Conservation (phyloP, 2,329 filamentous ascomycete species). For the Cladosporium sp. region DNA sequence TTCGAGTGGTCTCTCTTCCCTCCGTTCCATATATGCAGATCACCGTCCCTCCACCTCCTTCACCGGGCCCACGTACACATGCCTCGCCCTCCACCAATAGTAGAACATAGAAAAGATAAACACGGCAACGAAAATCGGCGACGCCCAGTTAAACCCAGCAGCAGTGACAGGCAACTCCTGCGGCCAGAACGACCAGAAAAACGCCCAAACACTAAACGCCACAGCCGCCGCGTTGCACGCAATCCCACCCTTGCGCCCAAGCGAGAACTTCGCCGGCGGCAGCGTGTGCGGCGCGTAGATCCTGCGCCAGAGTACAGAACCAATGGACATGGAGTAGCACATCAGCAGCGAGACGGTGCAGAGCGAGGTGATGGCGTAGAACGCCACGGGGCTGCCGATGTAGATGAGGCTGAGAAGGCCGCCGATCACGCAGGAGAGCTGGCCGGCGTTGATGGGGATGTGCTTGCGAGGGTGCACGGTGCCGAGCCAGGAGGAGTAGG, state of each 20-base stretch:
- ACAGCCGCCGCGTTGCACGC: slow-evolving; percentile 26
- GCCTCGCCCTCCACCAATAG: slow-evolving; percentile 18
- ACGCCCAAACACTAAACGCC: slow-evolving; percentile 23
- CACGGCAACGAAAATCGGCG: slow-evolving; percentile 24
- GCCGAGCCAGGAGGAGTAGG: slow-evolving; percentile 38
- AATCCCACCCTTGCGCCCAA: slow-evolving; percentile 25
- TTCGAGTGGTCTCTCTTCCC: too few relatives aligned
- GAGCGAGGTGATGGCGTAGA: slow-evolving; percentile 45
- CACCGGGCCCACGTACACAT: slow-evolving; percentile 17
- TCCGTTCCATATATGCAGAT: neutral
- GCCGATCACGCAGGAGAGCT: slow-evolving; percentile 55
- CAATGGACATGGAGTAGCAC: slow-evolving; percentile 28
- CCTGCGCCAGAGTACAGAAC: slow-evolving; percentile 30
- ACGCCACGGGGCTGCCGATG: slow-evolving; percentile 40
- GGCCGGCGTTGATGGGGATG: slow-evolving; percentile 25
- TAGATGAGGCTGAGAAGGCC: slow-evolving; percentile 38
- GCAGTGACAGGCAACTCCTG: slow-evolving; percentile 21
- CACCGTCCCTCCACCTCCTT: slow-evolving; percentile 19
- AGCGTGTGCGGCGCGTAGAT: slow-evolving; percentile 26
- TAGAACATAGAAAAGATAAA: slow-evolving; percentile 19
- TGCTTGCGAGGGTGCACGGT: slow-evolving; percentile 21
- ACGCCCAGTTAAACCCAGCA: slow-evolving; percentile 26
- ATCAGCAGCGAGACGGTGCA: slow-evolving; percentile 22
- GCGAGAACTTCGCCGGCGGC: slow-evolving; percentile 11
- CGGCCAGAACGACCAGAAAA: slow-evolving; percentile 22